Evolutionary conservation across 148 eudicot genomes (phyloP).

Genomic region (Fagopyrum tataricum): DNA sequence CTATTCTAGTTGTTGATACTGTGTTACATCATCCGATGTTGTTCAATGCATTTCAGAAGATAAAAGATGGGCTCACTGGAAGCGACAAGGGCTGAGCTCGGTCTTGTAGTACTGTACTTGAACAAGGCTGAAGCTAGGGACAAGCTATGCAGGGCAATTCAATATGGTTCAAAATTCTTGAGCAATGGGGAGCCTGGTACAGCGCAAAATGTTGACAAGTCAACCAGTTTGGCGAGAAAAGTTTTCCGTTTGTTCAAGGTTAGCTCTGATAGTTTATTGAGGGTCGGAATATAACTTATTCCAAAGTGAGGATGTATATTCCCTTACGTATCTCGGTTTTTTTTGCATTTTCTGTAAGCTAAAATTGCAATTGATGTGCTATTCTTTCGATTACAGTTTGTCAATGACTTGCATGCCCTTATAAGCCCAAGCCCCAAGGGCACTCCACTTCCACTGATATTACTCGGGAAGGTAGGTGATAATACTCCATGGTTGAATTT

Average conservation of each 20-base stretch:
- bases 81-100: slow-evolving; percentile 77
- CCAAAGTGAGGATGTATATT: neutral
- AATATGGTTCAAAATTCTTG: slow-evolving; percentile 92
- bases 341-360: slow-evolving; percentile 3
- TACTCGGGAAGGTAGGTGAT: slow-evolving; percentile 77
- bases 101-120: slow-evolving; percentile 67
- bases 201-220: slow-evolving; percentile 88
- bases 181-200: slow-evolving; percentile 97
- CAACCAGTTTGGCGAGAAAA: slow-evolving; percentile 91
- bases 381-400: slow-evolving; percentile 50
- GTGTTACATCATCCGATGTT: neutral
- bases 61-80: slow-evolving; percentile 65
- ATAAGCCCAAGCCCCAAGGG: slow-evolving; percentile 79
- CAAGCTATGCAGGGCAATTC: slow-evolving; percentile 98
- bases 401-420: slow-evolving; percentile 88
- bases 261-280: neutral
- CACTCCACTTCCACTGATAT: slow-evolving; percentile 82
- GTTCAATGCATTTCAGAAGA: neutral
- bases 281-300: neutral
- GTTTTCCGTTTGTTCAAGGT: slow-evolving; percentile 99
- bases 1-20: neutral
- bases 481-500: neutral
- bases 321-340: neutral
- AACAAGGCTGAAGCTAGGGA: slow-evolving; percentile 99
- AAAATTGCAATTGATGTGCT: slow-evolving; percentile 9